Evolutionary conservation across 116 monocot species (phyloP), one percentile per base, ranked within the genome.

Genomic region (Zostera marina): DNA sequence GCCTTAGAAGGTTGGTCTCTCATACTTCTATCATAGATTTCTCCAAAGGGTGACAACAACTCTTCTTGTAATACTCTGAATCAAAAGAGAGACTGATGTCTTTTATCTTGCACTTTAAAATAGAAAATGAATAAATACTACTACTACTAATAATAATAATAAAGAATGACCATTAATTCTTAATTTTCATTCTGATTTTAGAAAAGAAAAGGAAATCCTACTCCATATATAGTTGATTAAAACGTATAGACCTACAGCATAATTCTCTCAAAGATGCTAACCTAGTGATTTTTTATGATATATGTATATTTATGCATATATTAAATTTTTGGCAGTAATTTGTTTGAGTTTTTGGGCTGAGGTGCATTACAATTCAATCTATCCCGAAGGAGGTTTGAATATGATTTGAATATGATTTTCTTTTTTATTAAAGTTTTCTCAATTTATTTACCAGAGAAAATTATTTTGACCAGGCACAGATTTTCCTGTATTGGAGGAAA

Each of bases 351-450:
- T 73, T 62, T 73, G 73, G 73, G 73, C 67, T 22, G 73, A 73
- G 46, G 73, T 73, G 42, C 73, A 73, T 16, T 73, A 73, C 55
- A 73, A 73, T 44, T 73, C 73, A 12, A 73, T 73, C 42, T 73
- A 90, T 65, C 81, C 81, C 1, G 76, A 84, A 73, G 84, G 73
- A 72, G 90, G 90, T 69, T 58, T 49, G 43, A 22, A 19, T 8
- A 24, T 32, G 9, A 9, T 3, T 62, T 46, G 12, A 2, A 19
- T 24, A 14, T 21, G 22, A n/a, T 61, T 47, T 14, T 14, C 47
- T 47, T 32, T 32, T 32, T 32, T 32, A 3, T 1, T 32, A 1
- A 32, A 0, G 32, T 32, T 32, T 32, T 32, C 32, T 32, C 32
- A 32, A 16, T 47, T 14, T 13, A 14, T 12, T 40, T 16, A 16